Base-by-base conservation (phyloP, 345 rosid genomes). In the Populus nigra region DNA sequence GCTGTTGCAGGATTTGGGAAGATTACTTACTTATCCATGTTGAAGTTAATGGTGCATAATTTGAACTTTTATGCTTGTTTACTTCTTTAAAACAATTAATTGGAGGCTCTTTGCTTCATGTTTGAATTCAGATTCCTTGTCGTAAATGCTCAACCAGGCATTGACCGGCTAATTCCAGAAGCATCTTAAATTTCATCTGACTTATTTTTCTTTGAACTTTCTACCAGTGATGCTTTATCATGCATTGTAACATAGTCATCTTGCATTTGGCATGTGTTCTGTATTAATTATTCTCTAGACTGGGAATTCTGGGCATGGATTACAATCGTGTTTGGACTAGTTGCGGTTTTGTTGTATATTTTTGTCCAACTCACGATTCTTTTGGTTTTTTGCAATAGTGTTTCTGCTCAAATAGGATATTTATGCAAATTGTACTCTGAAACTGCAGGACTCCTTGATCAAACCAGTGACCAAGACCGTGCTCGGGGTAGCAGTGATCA, bases 381-480 rank as follows among this genome's bases (percentile, higher is more conserved):
- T 57, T 22, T 3, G 23, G 27, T 39, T 43, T 13, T 66, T 45
- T 43, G 13, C 8, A n/a, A 39, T 17, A 43, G 5, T 8, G 23
- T 18, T 35, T 70, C 35, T 22, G 7, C 18, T 33, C 16, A 22
- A 43, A 43, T n/a, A 63, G 20, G n/a, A 12, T 9, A 15, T n/a
- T 49, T 17, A 29, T 69, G 27, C 62, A 76, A 57, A 50, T 41
- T 75, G 33, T 61, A n/a, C 71, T 62, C 39, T 77, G 66, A 73
- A 33, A 74, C 87, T 82, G 85, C 92, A 96, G 99, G 99, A 96
- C 78, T 88, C 97, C 9, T 25, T 93, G 84, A 35, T 96, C 77
- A 86, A 88, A 75, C 99, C 99, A n/a, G 75, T 90, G 71, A 96
- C 99, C 79, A 93, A 85, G 83, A 93, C 92, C 80, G 55, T 96